Base-by-base conservation (phyloP, 2,329 filamentous ascomycete species). In the Lizonia empirigonia region DNA sequence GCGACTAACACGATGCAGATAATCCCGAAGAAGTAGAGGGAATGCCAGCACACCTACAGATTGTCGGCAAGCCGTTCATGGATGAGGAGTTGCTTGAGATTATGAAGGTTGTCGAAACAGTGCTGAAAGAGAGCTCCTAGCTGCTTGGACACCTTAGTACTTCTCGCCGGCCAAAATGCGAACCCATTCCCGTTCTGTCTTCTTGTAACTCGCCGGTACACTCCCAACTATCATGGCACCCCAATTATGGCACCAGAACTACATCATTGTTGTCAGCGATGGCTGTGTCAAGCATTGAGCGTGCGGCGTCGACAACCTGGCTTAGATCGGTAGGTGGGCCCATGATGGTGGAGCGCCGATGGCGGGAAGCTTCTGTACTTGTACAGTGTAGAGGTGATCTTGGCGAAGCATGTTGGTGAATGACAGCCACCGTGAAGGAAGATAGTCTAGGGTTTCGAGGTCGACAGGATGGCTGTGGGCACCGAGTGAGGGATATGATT, bases 31-130 rank as follows among this genome's bases (percentile, higher is more conserved):
- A 60, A 0, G 62, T 74, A 0, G 73, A 81, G 30, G 78, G 77
- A 1, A 69, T 74, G 3, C 79, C 80, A 0, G 76, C 76, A 16
- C 70, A 78, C 3, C 58, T 82, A 4, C 79, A 82, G 55, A 55
- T 82, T 3, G 62, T 79, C 16, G 73, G 79, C 0, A 75, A 74
- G 7, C 70, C 71, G 1, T 75, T 80, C 67, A 73, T 75, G 37
- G 80, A 82, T 16, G 79, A 82, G 54, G 76, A 80, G 51, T 32
- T 75, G 40, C 41, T 76, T 10, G 61, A 72, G 32, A 60, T 73
- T 22, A 64, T 74, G 61, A 68, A 65, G 37, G 56, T 70, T 6
- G 66, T 76, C 9, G 66, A 70, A 23, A 50, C 27, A 1, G 34
- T 62, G 7, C 13, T 65, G 15, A 46, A 50, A 71, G 30, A 66